Percentiles rank a stretch among this genome's conserved stretches.
Conservation (phyloP, 345 rosid species). For the Microcos paniculata region DNA sequence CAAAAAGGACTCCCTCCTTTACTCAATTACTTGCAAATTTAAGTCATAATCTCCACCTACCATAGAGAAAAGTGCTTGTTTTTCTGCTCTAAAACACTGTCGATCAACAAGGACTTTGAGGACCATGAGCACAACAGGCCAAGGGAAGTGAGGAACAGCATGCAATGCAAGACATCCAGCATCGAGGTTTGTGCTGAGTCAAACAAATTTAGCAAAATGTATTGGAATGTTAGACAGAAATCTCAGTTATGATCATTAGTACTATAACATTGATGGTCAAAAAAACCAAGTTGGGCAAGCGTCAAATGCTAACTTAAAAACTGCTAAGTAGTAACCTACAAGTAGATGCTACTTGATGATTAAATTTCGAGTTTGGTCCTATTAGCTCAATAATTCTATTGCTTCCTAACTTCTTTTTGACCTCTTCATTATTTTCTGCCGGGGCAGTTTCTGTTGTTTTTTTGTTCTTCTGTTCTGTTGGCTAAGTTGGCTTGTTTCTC, state of each 20-base stretch:
- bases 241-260: neutral
- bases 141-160: constrained; percentile 8
- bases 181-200: neutral
- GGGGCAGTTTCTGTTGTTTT: neutral
- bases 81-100: neutral
- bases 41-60: constrained; percentile 11
- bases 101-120: neutral
- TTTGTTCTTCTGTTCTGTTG: neutral
- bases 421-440: neutral
- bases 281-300: neutral
- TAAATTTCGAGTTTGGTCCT: neutral
- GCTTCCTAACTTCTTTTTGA: neutral
- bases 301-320: neutral
- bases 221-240: neutral
- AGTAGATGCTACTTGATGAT: neutral
- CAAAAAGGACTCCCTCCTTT: neutral
- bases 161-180: neutral
- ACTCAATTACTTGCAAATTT: neutral
- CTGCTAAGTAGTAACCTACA: too few species aligned
- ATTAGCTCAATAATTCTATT: neutral
- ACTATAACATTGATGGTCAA: neutral
- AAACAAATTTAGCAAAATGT: neutral
- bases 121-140: neutral
- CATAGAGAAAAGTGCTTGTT: neutral
- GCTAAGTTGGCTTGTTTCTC: neutral